Conservation (phyloP, 805 yeast species). For the Metschnikowia similis region DNA sequence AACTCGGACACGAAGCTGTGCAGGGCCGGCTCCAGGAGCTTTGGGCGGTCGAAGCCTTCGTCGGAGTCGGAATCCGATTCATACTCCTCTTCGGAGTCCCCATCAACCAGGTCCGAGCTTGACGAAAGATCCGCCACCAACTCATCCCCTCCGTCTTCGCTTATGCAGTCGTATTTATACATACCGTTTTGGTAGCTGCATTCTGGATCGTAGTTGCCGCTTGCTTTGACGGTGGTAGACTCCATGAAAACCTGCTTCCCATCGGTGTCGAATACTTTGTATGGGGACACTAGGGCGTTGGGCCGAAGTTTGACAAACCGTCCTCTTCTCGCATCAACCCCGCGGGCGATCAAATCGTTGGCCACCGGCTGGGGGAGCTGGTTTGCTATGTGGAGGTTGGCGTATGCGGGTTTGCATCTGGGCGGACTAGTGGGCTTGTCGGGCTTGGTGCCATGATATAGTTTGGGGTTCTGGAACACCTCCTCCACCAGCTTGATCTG, state of each 20-base stretch:
- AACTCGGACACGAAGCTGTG: background rate
- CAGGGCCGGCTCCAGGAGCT: background rate
- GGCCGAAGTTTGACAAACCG: constrained; percentile 43
- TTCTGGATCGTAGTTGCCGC: constrained; percentile 16
- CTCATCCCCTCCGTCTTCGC: background rate
- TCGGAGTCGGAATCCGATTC: background rate
- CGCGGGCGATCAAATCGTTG: constrained; percentile 41
- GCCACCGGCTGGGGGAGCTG: constrained; percentile 46
- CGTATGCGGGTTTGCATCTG: constrained; percentile 29
- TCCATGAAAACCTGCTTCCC: constrained; percentile 34
- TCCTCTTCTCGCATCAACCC: constrained; percentile 49
- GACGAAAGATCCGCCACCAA: background rate
- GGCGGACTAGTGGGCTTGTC: constrained; percentile 13
- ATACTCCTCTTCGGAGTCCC: background rate
- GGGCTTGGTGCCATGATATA: constrained; percentile 16
- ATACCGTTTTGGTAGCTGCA: constrained; percentile 35
- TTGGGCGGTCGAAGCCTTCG: background rate
- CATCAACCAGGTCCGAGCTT: background rate
- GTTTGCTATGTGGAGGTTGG: constrained; percentile 34
- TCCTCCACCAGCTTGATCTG: constrained; percentile 40
- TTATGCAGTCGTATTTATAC: constrained; percentile 32
- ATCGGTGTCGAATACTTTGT: constrained; percentile 39
- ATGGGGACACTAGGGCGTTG: constrained; percentile 40
- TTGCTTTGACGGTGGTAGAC: constrained; percentile 20
- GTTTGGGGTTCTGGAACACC: constrained; percentile 17